Evolutionary conservation across 768 basidiomycete species (phyloP).

Genomic region (Imleria badia): DNA sequence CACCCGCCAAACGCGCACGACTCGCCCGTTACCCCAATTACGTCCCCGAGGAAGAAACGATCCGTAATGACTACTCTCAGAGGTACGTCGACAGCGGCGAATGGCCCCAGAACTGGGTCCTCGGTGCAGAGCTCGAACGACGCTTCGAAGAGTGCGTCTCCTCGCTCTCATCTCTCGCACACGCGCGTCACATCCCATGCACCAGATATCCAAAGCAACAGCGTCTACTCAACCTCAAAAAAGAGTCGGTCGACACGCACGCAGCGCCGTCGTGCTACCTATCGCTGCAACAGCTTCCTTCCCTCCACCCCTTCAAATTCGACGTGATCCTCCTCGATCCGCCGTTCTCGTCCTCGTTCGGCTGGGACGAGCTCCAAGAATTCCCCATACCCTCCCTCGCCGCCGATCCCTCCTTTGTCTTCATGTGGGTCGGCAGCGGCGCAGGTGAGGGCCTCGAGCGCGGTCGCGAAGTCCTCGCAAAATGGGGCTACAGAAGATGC

Average conservation of each 20-base stretch:
- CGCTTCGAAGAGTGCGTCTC: constrained; percentile 88
- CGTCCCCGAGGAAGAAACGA: constrained; percentile 91
- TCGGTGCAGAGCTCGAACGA: constrained; percentile 83
- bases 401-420: constrained; percentile 90
- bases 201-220: constrained; percentile 92
- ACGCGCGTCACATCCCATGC: background rate
- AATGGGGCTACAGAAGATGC: constrained; percentile 93
- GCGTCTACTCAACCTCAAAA: constrained; percentile 79
- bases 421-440: constrained; percentile 94
- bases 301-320: constrained; percentile 70
- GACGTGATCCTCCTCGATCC: constrained; percentile 92
- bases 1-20: constrained; percentile 74
- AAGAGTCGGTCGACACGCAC: constrained; percentile 66
- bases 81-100: constrained; percentile 88
- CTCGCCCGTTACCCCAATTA: constrained; percentile 75
- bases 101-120: constrained; percentile 92
- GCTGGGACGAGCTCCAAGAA: constrained; percentile 81
- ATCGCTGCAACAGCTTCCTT: constrained; percentile 53
- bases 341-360: constrained; percentile 81
- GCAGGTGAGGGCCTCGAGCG: constrained; percentile 88
- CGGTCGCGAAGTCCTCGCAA: constrained; percentile 85
- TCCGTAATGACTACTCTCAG: constrained; percentile 93
- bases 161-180: background rate
- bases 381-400: constrained; percentile 81
- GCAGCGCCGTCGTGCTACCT: constrained; percentile 77